Conservation (phyloP, 1,139 yeast species). For the Blastobotrys ciferrii region DNA sequence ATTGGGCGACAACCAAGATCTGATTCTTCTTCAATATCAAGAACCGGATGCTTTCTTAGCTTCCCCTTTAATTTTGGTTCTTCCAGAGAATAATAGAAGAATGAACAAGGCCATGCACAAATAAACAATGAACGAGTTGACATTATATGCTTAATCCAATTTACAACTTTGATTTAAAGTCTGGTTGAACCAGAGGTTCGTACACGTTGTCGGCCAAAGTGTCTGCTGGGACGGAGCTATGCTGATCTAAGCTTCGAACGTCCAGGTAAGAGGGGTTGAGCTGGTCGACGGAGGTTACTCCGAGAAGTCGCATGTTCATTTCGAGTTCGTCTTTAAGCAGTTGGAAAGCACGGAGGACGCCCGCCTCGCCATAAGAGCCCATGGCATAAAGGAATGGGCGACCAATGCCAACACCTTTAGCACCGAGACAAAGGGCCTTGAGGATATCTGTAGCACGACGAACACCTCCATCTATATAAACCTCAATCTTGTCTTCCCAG, state of each 20-base stretch:
- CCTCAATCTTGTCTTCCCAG: conserved; percentile 55
- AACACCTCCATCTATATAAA: conserved; percentile 73
- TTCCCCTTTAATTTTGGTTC: no score
- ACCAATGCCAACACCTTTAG: conserved; percentile 75
- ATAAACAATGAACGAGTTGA: no score
- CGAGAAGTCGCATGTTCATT: conserved; percentile 86
- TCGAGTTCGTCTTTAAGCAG: conserved; percentile 75
- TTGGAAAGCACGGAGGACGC: conserved; percentile 76
- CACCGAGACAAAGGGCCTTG: conserved; percentile 73
- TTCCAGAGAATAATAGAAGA: no score
- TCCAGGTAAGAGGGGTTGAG: conserved; percentile 58
- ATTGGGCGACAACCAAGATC: no score
- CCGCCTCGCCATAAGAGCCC: conserved; percentile 74
- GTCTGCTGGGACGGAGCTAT: conserved; percentile 48
- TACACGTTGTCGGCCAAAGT: conserved; percentile 46
- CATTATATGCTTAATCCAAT: background rate
- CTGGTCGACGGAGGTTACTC: conserved; percentile 65
- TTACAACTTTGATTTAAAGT: conserved; percentile 33
- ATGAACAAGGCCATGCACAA: no score
- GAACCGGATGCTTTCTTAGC: no score
- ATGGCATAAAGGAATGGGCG: conserved; percentile 75
- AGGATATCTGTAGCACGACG: conserved; percentile 70
- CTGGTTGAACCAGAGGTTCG: conserved; percentile 35
- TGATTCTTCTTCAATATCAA: no score
- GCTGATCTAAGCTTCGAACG: conserved; percentile 39